Evolutionary conservation across 768 basidiomycete species (phyloP).

Genomic region (Tremella mesenterica): DNA sequence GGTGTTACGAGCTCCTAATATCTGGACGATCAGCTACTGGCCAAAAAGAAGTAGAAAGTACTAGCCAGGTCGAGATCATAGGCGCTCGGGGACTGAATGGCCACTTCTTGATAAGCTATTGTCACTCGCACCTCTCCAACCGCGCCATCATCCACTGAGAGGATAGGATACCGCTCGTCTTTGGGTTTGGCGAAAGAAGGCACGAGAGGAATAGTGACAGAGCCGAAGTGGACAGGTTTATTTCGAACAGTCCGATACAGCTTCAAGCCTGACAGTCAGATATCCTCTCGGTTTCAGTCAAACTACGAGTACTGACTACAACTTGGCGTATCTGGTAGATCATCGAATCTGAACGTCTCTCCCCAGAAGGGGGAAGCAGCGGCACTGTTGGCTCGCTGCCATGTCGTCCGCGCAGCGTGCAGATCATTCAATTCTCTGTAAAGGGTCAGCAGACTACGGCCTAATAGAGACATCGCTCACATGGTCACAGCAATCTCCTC

Average conservation of each 20-base stretch:
- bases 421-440: slow-evolving; percentile 5
- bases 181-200: slow-evolving; percentile 1
- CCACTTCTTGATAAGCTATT: slow-evolving; percentile 4
- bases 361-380: slow-evolving; percentile 13
- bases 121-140: slow-evolving; percentile 16
- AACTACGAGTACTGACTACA: slow-evolving; percentile 10
- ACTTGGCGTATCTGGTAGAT: slow-evolving; percentile 4
- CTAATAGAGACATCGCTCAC: background rate
- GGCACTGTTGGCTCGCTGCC: slow-evolving; percentile 7
- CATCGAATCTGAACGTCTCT: slow-evolving; percentile 13
- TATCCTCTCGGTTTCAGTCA: background rate
- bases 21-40: background rate
- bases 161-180: slow-evolving; percentile 17
- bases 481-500: background rate
- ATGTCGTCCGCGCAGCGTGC: slow-evolving; percentile 12
- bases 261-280: slow-evolving; percentile 2
- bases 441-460: too few species aligned
- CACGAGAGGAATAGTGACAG: slow-evolving; percentile 7
- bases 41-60: background rate
- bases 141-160: background rate
- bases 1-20: background rate
- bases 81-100: background rate
- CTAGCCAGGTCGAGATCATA: background rate
- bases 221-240: slow-evolving; percentile 6
- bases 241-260: background rate